phyloP scores from a whole-genome alignment of 108 stramenopile genomes.

The Nannochloropsis granulata region DNA sequence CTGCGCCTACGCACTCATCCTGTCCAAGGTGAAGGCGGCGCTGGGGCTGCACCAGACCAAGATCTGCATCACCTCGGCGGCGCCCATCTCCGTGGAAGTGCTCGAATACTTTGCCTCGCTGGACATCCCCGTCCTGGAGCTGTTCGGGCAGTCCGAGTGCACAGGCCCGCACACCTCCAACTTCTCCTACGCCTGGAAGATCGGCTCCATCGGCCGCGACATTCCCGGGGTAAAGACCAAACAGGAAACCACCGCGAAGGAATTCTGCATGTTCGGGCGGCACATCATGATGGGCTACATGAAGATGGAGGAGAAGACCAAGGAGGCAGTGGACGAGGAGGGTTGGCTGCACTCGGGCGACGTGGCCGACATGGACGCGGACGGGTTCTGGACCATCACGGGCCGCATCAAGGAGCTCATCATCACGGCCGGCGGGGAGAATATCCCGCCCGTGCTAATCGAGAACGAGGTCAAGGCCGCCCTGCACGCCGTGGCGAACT shows the following conservation, averaged over 20 bases:
- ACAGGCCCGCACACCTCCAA: conserved; percentile 50
- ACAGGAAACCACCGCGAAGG: conserved; percentile 28
- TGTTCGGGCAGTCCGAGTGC: conserved; percentile 58
- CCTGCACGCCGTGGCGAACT: conserved; percentile 38
- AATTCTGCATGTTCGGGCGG: conserved; percentile 52
- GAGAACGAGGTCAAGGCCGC: conserved; percentile 47
- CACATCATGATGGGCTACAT: conserved; percentile 66
- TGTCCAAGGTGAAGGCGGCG: conserved; percentile 40
- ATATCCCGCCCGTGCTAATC: conserved; percentile 52
- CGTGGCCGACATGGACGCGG: conserved; percentile 68
- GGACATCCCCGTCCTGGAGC: conserved; percentile 49
- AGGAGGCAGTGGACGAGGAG: conserved; percentile 69
- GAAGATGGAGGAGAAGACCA: conserved; percentile 54
- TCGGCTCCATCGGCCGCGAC: conserved; percentile 25
- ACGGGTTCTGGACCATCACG: conserved; percentile 80
- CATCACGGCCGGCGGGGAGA: conserved; percentile 67
- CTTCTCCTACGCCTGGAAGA: conserved; percentile 33
- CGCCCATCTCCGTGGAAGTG: conserved; percentile 48
- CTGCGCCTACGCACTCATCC: conserved; percentile 27
- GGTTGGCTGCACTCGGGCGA: conserved; percentile 94
- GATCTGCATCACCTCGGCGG: conserved; percentile 43
- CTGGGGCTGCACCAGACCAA: conserved; percentile 47
- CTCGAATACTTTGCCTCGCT: conserved; percentile 52
- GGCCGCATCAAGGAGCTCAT: conserved; percentile 67
- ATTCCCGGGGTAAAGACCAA: neutral